Evolutionary conservation across 371 early-diverging fungal species (phyloP), one percentile per base, ranked within the genome.

Genomic region (Capniomyces stellatus): DNA sequence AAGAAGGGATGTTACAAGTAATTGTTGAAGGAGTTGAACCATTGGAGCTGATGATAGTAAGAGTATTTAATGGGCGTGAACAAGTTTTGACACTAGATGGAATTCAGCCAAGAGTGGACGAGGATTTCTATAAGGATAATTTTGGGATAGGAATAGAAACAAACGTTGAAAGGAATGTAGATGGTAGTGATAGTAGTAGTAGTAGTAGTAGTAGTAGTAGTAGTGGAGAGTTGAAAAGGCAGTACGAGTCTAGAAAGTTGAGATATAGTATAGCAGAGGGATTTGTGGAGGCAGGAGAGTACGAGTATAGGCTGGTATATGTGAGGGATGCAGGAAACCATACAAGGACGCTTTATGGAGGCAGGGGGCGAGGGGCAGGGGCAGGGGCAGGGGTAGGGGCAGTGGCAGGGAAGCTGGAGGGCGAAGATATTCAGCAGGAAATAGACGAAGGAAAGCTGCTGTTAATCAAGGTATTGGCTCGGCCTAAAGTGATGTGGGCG

Each of bases 321-420:
- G 54, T 67, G 3, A 54, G 67, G 22, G 68, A 67, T 29, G 63
- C 68, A 2, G 62, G 63, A 50, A 67, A 67, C 54, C 68, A 67
- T 44, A 58, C 67, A 4, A 58, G 55, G 3, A 23, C 31, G 12
- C 46, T 62, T 54, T 42, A 51, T 57, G 31, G 57, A 52, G 4
- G 39, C 12, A n/a, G n/a, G n/a, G n/a, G n/a, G n/a, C n/a, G n/a
- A n/a, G n/a, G n/a, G n/a, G n/a, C n/a, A n/a, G n/a, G n/a, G n/a
- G n/a, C n/a, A n/a, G n/a, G n/a, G n/a, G n/a, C n/a, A n/a, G n/a
- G n/a, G n/a, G n/a, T n/a, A n/a, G n/a, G n/a, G n/a, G n/a, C n/a
- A n/a, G n/a, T n/a, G n/a, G 24, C 27, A 35, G 55, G 55, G 1
- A 40, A 55, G 6, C 47, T 53, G 31, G 46, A 57, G 22, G 35